Conservation (phyloP, 805 yeast genomes). For the Starmera pachycereana region DNA sequence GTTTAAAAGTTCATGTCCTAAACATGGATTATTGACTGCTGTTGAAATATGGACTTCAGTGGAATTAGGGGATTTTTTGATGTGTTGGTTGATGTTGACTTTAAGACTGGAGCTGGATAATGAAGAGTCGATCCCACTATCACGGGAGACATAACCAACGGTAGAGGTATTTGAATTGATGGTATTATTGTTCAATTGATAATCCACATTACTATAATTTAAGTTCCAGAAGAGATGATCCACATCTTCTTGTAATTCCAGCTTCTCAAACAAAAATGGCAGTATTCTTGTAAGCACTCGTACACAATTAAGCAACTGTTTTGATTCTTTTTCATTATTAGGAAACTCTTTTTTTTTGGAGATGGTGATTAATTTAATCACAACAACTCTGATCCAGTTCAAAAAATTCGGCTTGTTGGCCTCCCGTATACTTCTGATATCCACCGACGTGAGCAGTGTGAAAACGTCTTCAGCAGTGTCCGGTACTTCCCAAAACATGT, state of each 20-base stretch:
- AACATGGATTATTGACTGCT: slow-evolving; percentile 5
- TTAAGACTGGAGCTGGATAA: slow-evolving; percentile 9
- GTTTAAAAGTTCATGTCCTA: slow-evolving; percentile 28
- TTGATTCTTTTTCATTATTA: slow-evolving; percentile 10
- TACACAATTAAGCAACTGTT: slow-evolving; percentile 46
- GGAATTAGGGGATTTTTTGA: slow-evolving; percentile 8
- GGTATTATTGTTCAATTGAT: neutral
- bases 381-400: slow-evolving; percentile 33
- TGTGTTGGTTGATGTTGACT: slow-evolving; percentile 9
- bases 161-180: slow-evolving; percentile 8
- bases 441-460: slow-evolving; percentile 43
- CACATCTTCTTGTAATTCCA: slow-evolving; percentile 23
- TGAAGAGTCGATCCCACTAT: slow-evolving; percentile 5
- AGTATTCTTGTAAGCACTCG: slow-evolving; percentile 54
- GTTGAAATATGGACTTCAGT: slow-evolving; percentile 7
- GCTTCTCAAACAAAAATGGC: slow-evolving; percentile 59
- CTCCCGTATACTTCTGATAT: slow-evolving; percentile 50
- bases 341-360: slow-evolving; percentile 17
- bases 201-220: slow-evolving; percentile 4
- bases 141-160: slow-evolving; percentile 19
- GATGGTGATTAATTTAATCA: slow-evolving; percentile 20
- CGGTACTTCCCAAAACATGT: slow-evolving; percentile 38
- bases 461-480: slow-evolving; percentile 45
- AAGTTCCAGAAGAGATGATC: slow-evolving; percentile 35
- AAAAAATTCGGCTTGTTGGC: slow-evolving; percentile 48